Evolutionary conservation across 208 protist genomes (phyloP), one percentile per base, ranked within the genome.

Genomic region (Leptomonas seymouri): DNA sequence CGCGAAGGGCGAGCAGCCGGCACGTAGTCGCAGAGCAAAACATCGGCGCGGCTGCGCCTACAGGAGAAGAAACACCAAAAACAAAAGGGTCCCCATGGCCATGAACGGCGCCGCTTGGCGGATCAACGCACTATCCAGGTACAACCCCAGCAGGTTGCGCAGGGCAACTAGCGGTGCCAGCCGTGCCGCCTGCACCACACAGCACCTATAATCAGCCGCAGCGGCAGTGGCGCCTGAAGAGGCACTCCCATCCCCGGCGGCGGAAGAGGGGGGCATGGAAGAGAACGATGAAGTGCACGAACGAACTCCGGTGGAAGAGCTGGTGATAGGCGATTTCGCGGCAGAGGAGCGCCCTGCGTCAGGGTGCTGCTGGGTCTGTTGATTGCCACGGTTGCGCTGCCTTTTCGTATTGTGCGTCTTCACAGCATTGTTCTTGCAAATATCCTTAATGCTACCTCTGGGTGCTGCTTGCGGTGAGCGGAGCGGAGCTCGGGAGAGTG

Each of bases 41-140:
- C 16, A 41, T 39, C 9, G 34, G 3, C 34, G 34, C 9, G 7
- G 7, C 34, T 12, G 34, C 34, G 34, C 30, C 39, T 49, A 76
- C 48, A 76, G 30, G 8, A 77, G 45, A 16, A 77, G 57, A 15
- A 77, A 67, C 21, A 77, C 16, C 8, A 77, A 21, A 48, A 71
- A 36, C 42, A 77, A 44, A 28, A 51, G 1, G 5, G 64, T 62
- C 15, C 71, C 63, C 12, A 77, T 21, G 5, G 27, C 71, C 42
- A 77, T 51, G 44, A 77, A 77, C 8, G 64, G 64, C 2, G 63
- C 59, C 20, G 71, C 63, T 54, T 76, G 62, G 25, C 61, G 70
- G 11, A 76, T 42, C 12, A 76, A 21, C 2, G 59, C 46, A 34
- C 45, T 45, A 48, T 76, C 62, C 12, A 76, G 3, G 70, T 65